Evolutionary conservation across 2,329 filamentous ascomycete species (phyloP).

Genomic region (Xylaria multiplex): DNA sequence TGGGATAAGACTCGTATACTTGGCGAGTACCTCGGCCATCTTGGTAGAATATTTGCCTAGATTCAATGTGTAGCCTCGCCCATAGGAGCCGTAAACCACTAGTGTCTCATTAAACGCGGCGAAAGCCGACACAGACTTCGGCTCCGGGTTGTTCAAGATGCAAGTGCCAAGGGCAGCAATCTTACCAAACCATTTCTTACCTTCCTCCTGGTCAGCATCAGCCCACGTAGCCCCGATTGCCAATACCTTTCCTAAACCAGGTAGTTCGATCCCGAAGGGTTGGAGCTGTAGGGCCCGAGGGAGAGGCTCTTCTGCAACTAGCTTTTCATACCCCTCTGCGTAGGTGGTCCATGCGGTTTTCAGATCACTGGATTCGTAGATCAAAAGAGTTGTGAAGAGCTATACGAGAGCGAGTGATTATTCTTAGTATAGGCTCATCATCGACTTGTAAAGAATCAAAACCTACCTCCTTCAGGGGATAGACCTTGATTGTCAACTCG

Average conservation of each 20-base stretch:
- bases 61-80: conserved; percentile 39
- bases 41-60: conserved; percentile 44
- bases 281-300: conserved; percentile 38
- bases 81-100: conserved; percentile 38
- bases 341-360: conserved; percentile 28
- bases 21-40: conserved; percentile 43
- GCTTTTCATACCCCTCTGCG: conserved; percentile 32
- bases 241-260: conserved; percentile 45
- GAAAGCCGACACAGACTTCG: conserved; percentile 30
- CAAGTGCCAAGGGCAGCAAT: conserved; percentile 31
- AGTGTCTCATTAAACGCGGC: conserved; percentile 39
- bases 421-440: not conserved
- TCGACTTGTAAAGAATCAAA: not conserved
- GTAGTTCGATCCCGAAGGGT: conserved; percentile 47
- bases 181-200: conserved; percentile 36
- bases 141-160: conserved; percentile 35
- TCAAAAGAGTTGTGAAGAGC: conserved; percentile 36
- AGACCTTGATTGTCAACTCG: conserved; percentile 54
- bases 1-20: conserved; percentile 39
- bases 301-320: conserved; percentile 16
- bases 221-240: conserved; percentile 48
- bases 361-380: conserved; percentile 50
- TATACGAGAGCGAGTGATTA: not conserved
- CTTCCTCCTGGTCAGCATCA: conserved; percentile 44
- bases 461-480: conserved; percentile 48